Percentiles rank a stretch among this genome's conserved stretches.
These are phyloP conservation scores for Lyophyllum decastes DNA, from an alignment of 768 basidiomycete species.

Conservation along the genomic window DNA sequence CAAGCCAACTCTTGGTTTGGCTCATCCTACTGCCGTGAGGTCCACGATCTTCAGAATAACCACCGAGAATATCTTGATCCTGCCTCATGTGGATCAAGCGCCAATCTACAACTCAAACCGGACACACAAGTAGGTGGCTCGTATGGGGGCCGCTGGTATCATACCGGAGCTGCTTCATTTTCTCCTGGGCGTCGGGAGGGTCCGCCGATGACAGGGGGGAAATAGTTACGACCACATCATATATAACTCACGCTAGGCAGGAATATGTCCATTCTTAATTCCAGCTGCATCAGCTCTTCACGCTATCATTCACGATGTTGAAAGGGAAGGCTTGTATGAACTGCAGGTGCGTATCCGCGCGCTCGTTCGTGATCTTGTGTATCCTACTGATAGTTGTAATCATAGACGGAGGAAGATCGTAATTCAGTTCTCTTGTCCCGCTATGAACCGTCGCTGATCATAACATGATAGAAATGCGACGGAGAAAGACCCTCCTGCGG, in stretches of 20 bases:
- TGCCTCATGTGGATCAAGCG: not conserved
- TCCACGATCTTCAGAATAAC: not conserved
- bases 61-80: not conserved
- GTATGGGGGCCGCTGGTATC: not conserved
- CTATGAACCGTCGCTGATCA: not conserved
- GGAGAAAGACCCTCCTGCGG: conserved; percentile 50
- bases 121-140: not conserved
- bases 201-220: conserved; percentile 4
- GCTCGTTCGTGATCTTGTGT: not conserved
- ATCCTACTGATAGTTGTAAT: not conserved
- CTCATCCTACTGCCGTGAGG: not conserved
- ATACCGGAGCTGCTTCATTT: not conserved
- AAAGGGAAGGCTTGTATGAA: conserved; percentile 50
- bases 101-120: not conserved
- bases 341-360: conserved; percentile 43
- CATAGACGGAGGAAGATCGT: conserved; percentile 53
- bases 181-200: not conserved
- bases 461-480: conserved; percentile 49
- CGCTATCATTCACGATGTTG: conserved; percentile 2
- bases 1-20: not conserved
- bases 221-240: not conserved
- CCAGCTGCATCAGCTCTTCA: not conserved
- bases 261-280: not conserved
- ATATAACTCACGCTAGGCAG: not conserved
- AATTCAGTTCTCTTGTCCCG: conserved; percentile 1